Conservation (phyloP, 306 rosid genomes). For the Corylus avellana region DNA sequence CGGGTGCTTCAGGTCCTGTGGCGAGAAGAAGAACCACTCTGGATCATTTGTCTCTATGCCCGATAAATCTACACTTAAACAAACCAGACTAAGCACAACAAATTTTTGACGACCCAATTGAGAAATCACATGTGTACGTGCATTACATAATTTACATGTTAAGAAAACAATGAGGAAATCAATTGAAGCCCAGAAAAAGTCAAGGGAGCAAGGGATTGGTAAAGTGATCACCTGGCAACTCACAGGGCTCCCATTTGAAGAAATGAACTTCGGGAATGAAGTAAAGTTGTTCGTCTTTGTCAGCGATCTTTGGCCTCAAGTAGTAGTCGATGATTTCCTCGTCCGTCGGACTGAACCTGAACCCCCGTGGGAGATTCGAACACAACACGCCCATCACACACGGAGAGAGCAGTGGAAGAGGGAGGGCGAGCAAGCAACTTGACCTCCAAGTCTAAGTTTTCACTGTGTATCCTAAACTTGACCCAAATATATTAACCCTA, state of each 20-base stretch:
- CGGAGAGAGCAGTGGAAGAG: no score
- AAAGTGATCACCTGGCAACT: conserved; percentile 66
- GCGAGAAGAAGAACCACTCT: conserved; percentile 97
- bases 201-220: no score
- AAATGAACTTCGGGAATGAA: conserved; percentile 88
- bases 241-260: conserved; percentile 94
- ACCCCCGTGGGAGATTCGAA: conserved; percentile 66
- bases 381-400: conserved; percentile 37
- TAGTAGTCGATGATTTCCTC: conserved; percentile 73
- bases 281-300: conserved; percentile 51
- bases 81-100: conserved; percentile 1
- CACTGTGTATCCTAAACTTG: no score
- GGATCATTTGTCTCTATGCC: conserved; percentile 72
- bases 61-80: conserved; percentile 52
- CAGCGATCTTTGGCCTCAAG: conserved; percentile 71
- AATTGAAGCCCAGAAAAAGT: no score
- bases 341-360: conserved; percentile 82
- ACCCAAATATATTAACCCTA: no score
- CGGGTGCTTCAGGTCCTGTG: conserved; percentile 77
- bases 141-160: neutral
- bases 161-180: neutral
- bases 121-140: neutral
- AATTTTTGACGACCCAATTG: neutral
- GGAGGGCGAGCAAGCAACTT: no score
- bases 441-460: no score